Evolutionary conservation across 2,329 filamentous ascomycete genomes (phyloP), one percentile per base, ranked within the genome.

Genomic region (Macrophomina pseudophaseolina): DNA sequence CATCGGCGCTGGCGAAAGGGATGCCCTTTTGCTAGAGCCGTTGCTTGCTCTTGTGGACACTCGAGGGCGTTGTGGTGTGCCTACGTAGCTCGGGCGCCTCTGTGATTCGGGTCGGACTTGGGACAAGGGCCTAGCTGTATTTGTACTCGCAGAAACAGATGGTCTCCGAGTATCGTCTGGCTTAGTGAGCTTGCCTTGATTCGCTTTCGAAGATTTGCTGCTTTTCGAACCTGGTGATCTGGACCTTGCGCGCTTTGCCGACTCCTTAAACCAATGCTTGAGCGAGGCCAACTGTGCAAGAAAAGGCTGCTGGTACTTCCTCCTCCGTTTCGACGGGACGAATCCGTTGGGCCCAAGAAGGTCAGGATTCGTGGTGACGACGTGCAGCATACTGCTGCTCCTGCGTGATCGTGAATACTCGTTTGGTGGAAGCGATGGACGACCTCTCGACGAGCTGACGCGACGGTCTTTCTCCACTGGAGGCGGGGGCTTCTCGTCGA

Each of bases 361-460:
- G 70, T 90, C 88, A 28, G 87, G 85, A 70, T 90, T 89, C 46
- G 83, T 86, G 14, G 91, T 91, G 46, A 96, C 93, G 4, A 96
- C 87, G 74, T 97, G 93, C 38, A 97, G 85, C 69, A 93, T 95
- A 71, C 93, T 97, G 51, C 92, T 91, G 68, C 92, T 85, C 70
- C 91, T 91, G 71, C 90, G 85, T 67, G 91, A 88, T 69, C 88
- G 89, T 33, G 73, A 72, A 12, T 76, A 67, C 70, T 97, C 94
- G 76, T 97, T 97, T 1, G 94, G 93, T 49, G 94, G 94, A 9
- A 91, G 92, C 48, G 92, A 84, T 5, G 94, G 90, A 56, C 92
- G 88, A 68, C 91, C 89, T 68, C 90, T 84, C 35, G 92, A 93
- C 12, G 93, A 93, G 73, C 91, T 93, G 28, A 86, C 86, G 18